These are phyloP conservation scores for Fusarium hainanense DNA, from an alignment of 2,329 filamentous ascomycete genomes.

Conservation along the genomic window DNA sequence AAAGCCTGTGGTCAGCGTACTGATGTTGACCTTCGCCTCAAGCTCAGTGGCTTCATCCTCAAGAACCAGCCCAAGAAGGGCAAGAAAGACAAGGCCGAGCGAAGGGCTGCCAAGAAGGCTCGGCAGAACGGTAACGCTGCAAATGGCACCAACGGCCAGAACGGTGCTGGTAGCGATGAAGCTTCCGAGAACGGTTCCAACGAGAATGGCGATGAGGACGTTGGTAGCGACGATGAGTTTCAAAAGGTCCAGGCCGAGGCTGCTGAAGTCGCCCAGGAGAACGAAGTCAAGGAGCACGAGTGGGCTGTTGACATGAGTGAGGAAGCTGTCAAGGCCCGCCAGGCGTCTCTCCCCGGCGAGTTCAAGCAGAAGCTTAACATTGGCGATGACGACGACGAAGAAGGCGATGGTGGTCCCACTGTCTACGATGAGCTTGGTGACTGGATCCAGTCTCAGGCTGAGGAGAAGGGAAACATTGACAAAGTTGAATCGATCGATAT, in stretches of 20 bases:
- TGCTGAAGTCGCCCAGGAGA: slow-evolving; percentile 60
- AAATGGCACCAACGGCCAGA: slow-evolving; percentile 57
- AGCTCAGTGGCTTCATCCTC: slow-evolving; percentile 96
- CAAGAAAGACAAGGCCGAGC: slow-evolving; percentile 95
- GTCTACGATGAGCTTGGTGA: slow-evolving; percentile 91
- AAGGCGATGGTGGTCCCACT: slow-evolving; percentile 79
- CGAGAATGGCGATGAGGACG: slow-evolving; percentile 68
- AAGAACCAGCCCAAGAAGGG: slow-evolving; percentile 94
- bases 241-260: slow-evolving; percentile 78
- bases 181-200: slow-evolving; percentile 62
- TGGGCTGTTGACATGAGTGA: slow-evolving; percentile 98
- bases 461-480: slow-evolving; percentile 77
- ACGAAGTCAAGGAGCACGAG: slow-evolving; percentile 82
- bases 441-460: slow-evolving; percentile 84
- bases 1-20: slow-evolving; percentile 97
- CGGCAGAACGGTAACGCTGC: slow-evolving; percentile 72
- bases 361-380: slow-evolving; percentile 92
- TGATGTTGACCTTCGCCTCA: slow-evolving; percentile 91
- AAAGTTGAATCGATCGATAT: slow-evolving; percentile 90
- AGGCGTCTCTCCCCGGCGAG: slow-evolving; percentile 91
- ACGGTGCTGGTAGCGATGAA: slow-evolving; percentile 68
- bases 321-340: slow-evolving; percentile 93
- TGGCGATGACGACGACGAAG: slow-evolving; percentile 82
- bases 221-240: slow-evolving; percentile 91
- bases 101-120: slow-evolving; percentile 91